phyloP scores from a whole-genome alignment of 495 filamentous ascomycete species.

The Penicillium parvum region DNA sequence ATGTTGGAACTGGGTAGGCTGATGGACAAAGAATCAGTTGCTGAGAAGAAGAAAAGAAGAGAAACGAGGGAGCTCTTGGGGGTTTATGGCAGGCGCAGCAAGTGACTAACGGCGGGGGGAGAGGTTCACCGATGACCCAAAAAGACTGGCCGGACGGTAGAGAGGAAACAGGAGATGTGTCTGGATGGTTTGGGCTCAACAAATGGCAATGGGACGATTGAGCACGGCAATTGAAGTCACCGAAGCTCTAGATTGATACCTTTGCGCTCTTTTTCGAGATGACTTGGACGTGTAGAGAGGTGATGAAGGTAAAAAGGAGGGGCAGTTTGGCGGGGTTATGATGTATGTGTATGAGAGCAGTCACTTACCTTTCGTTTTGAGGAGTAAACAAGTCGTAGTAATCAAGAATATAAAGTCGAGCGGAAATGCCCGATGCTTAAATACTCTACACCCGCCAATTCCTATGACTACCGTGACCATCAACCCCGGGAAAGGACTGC shows the following conservation, averaged over 20 bases:
- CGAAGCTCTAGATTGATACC: constrained; percentile 13
- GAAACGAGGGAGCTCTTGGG: constrained; percentile 19
- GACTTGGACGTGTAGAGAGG: neutral
- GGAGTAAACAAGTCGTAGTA: constrained; percentile 13
- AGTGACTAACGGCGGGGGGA: constrained; percentile 38
- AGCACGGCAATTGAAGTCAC: constrained; percentile 19
- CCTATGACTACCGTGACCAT: too few species aligned
- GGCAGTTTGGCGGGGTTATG: constrained; percentile 21
- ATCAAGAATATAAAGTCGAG: constrained; percentile 8
- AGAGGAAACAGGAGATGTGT: constrained; percentile 14
- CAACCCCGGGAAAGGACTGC: constrained; percentile 26
- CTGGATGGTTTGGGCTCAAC: constrained; percentile 23
- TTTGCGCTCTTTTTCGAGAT: neutral
- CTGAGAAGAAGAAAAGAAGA: constrained; percentile 19
- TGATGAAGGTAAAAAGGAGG: constrained; percentile 6
- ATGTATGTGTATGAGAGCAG: constrained; percentile 6
- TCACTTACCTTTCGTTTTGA: constrained; percentile 19
- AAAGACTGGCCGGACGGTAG: constrained; percentile 32
- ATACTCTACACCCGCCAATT: constrained; percentile 9
- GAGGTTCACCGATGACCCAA: constrained; percentile 48
- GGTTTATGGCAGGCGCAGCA: constrained; percentile 27
- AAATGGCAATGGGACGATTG: constrained; percentile 22
- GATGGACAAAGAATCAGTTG: constrained; percentile 20
- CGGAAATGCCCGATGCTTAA: constrained; percentile 32
- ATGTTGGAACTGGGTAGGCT: constrained; percentile 53